A percentile compares a stretch with the other conserved stretches of the same genome.
Evolutionary conservation across 2,329 filamentous ascomycete genomes (phyloP).

Genomic region (Exophiala sp.): DNA sequence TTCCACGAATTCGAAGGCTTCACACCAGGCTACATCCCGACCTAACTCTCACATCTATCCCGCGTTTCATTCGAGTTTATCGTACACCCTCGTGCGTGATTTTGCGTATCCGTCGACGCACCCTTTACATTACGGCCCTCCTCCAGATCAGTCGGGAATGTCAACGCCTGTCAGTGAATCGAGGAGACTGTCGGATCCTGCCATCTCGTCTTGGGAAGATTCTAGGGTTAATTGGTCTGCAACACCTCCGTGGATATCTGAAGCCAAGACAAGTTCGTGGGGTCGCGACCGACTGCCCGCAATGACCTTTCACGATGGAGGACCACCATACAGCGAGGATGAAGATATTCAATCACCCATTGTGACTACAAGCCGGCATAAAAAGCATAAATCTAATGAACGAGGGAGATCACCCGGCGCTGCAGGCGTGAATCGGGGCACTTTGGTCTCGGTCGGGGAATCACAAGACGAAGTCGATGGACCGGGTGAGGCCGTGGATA

Average conservation of each 20-base stretch:
- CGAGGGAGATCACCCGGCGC: constrained; percentile 46
- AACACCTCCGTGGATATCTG: constrained; percentile 39
- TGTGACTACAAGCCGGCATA: constrained; percentile 75
- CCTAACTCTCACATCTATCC: constrained; percentile 77
- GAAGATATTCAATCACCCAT: constrained; percentile 87
- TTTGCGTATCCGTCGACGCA: constrained; percentile 83
- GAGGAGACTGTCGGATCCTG: constrained; percentile 72
- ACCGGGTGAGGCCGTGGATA: constrained; percentile 72
- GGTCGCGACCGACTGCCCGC: constrained; percentile 63
- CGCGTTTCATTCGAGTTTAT: constrained; percentile 73
- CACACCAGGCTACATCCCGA: constrained; percentile 57
- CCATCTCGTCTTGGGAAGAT: constrained; percentile 68
- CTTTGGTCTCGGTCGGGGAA: constrained; percentile 59
- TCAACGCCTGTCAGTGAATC: constrained; percentile 81
- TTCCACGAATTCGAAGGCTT: constrained; percentile 60
- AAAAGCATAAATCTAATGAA: constrained; percentile 68
- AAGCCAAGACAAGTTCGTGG: constrained; percentile 39
- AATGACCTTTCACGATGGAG: constrained; percentile 71
- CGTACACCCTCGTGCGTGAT: constrained; percentile 88
- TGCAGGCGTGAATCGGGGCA: constrained; percentile 58
- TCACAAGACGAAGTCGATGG: constrained; percentile 67
- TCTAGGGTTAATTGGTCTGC: constrained; percentile 54
- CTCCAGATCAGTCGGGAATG: constrained; percentile 68
- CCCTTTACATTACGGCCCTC: constrained; percentile 90
- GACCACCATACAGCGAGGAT: constrained; percentile 90